Base-by-base conservation (phyloP, 1,284 basidiomycete genomes). In the Puccinia horiana region DNA sequence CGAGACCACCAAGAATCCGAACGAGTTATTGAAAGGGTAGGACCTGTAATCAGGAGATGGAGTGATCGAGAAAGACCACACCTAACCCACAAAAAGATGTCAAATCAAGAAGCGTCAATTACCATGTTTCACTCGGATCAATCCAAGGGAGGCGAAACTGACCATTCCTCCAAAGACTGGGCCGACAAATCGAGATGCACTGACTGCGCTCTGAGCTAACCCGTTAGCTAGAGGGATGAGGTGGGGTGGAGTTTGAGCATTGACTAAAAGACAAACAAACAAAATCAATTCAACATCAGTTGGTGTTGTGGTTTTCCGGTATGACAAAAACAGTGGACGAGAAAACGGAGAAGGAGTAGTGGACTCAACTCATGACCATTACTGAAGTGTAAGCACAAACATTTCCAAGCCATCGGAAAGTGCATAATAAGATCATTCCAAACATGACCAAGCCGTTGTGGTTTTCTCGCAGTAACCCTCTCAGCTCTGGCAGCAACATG, bases 401-500 rank as follows among this genome's bases (percentile, higher is more conserved):
- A 77, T 87, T 88, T 5, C 87, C 88, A 67, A 86, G 78, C 85
- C 85, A 87, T 63, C 87, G 86, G 37, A 87, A 73, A 26, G 85
- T 84, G 0, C 87, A 87, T 70, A 87, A 86, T 0, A 86, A 84
- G 74, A 88, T 87, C 85, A 88, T 88, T 12, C 84, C 88, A 18
- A 86, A 85, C 85, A 88, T 89, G n/a, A 89, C 88, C 9, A 86
- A 86, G 16, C n/a, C 86, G 84, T 23, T 84, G 83, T 80, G 88
- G 83, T 40, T 88, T 89, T 85, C 84, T 89, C 91, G 90, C 89
- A 85, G 90, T 89, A 85, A 90, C 90, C 69, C 91, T 91, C 72
- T 35, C 49, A 78, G 72, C 56, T 84, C 72, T 42, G 85, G 85
- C 83, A 85, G 84, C 82, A 87, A 77, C 81, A 83, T 78, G 82